phyloP scores from a whole-genome alignment of 2,329 filamentous ascomycete species.

The Sporothrix dimorphospora region DNA sequence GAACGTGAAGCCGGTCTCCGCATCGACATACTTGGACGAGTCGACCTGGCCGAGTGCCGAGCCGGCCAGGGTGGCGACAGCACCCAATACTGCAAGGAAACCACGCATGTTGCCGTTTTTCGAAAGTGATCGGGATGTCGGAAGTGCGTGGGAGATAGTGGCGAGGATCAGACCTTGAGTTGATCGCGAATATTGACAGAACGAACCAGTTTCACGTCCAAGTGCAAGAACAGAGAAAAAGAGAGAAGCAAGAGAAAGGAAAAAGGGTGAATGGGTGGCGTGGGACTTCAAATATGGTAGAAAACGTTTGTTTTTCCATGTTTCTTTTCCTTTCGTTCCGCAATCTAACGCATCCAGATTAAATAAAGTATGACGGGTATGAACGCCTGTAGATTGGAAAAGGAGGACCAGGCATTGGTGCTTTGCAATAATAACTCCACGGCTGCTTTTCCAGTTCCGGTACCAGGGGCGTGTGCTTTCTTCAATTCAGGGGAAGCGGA shows the following conservation, averaged over 20 bases:
- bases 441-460: not conserved
- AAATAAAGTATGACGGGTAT: constrained; percentile 22
- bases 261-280: not conserved
- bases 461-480: not conserved
- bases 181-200: not conserved
- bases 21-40: constrained; percentile 42
- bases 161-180: not conserved
- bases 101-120: constrained; percentile 28
- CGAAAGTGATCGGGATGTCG: not conserved
- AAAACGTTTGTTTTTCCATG: not conserved
- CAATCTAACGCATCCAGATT: constrained; percentile 12
- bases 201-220: not conserved
- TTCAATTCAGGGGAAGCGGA: constrained; percentile 20
- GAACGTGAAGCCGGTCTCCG: constrained; percentile 49
- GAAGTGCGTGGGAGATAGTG: not conserved
- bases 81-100: constrained; percentile 21
- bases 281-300: constrained; percentile 18
- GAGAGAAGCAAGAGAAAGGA: not conserved
- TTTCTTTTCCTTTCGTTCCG: not conserved
- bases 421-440: not conserved
- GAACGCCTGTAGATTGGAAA: constrained; percentile 27
- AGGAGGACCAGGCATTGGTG: constrained; percentile 22
- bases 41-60: constrained; percentile 41
- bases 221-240: not conserved
- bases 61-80: constrained; percentile 24